Base-by-base conservation (phyloP, 164 flowering plant species). In the Dillenia suffruticosa region DNA sequence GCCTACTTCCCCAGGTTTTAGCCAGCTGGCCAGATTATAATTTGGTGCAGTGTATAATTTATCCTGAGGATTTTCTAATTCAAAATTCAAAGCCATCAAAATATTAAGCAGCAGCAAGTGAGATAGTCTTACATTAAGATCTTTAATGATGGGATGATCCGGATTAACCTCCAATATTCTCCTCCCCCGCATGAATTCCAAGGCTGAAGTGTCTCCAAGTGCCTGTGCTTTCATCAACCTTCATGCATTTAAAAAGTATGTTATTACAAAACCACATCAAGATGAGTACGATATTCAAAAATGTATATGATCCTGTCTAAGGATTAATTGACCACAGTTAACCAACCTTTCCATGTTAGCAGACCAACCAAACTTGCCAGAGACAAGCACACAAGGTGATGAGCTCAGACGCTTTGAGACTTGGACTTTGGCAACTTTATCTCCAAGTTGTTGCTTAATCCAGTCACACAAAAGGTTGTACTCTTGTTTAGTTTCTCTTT, bases 301-400 rank as follows among this genome's bases (percentile, higher is more conserved):
- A 32, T 32, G 40, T 5, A 32, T 32, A 32, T 32, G 40, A 32
- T 32, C 40, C 40, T 32, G 40, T 32, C 40, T 6, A 6, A 32
- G 0, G 40, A 32, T 32, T 7, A 32, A 3, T 10, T 14, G 32
- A 67, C 2, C 3, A 19, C 3, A 0, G 8, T 16, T 16, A 47
- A 50, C 73, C 46, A 47, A 94, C 99, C 97, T 91, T 79, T 94
- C 99, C 99, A 94, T 94, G 67, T 94, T 94, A 26, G 99, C 99
- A 49, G 99, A 94, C 99, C 99, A 94, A 43, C 99, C 99, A 74
- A 94, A 94, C 79, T 94, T 94, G 64, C 99, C 97, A 71, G 99
- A 88, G 51, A 91, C 99, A 68, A 94, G 97, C 61, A 94, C 99
- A 75, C 99, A 94, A 3, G 99, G 99, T 22, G 99, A 94, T 14